Base-by-base conservation (phyloP, 2,329 filamentous ascomycete genomes). In the Achaetomium macrosporum region DNA sequence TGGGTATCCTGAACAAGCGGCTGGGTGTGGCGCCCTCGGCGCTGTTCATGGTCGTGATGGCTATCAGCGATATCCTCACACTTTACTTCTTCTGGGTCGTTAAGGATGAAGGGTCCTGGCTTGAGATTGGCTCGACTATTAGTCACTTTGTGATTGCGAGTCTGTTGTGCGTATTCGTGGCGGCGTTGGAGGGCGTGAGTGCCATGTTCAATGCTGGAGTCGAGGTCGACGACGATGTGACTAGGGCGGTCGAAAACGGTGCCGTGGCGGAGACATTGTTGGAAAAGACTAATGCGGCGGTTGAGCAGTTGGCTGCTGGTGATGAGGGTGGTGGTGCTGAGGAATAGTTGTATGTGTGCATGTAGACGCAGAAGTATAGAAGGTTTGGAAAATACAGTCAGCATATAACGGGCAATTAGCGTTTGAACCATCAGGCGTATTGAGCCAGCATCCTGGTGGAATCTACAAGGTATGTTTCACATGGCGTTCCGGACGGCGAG, bases 31-130 rank as follows among this genome's bases (percentile, higher is more conserved):
- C 90, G 9, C 91, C 90, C 0, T 90, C 87, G 37, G 89, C 90
- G 6, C 74, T 99, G 4, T 96, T 97, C 72, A 96, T 96, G 86
- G 74, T 92, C 2, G 90, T 95, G 47, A 95, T 96, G 82, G 88
- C 87, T 0, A 82, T 95, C 47, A 91, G 87, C 56, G 93, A 99
- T 66, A 82, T 96, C 46, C 77, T 97, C 67, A 97, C 93, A 3
- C 76, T 99, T 48, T 89, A 93, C 64, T 99, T 99, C 75, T 99
- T 99, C 72, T 99, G 89, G 83, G 89, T 96, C 63, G 93, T 99
- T 42, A 88, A 87, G 64, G 93, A 99, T 62, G 93, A 99, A 67
- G 93, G 93, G 0, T 93, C 87, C 19, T 99, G 93, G 93, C 73
- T 99, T 55, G 93, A 99, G 67, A 99, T 99, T 66, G 93, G 93